These are phyloP conservation scores for Daucus carota DNA, from an alignment of 129 eudicot genomes.

Conservation along the genomic window DH1_v3.0 NC_030384.2:27479501-27480000, in stretches of 20 bases:
- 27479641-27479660: slow-evolving; percentile 27
- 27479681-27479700: slow-evolving; percentile 34
- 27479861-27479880: slow-evolving; percentile 39
- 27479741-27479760: slow-evolving; percentile 35
- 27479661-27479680: slow-evolving; percentile 18
- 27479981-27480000: slow-evolving; percentile 39
- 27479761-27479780: slow-evolving; percentile 43
- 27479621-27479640: slow-evolving; percentile 25
- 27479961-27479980: slow-evolving; percentile 21
- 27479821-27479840: slow-evolving; percentile 23
- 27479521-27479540: slow-evolving; percentile 27
- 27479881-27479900: slow-evolving; percentile 58
- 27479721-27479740: slow-evolving; percentile 69
- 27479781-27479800: slow-evolving; percentile 40
- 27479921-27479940: slow-evolving; percentile 68
- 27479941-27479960: slow-evolving; percentile 47
- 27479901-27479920: slow-evolving; percentile 39
- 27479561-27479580: slow-evolving; percentile 60
- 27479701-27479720: slow-evolving; percentile 49
- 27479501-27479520: slow-evolving; percentile 22
- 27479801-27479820: slow-evolving; percentile 23
- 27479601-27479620: slow-evolving; percentile 31
- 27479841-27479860: slow-evolving; percentile 23
- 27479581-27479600: slow-evolving; percentile 50
- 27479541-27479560: slow-evolving; percentile 36